A percentile compares a stretch with the other conserved stretches of the same genome.
phyloP scores from a whole-genome alignment of 257 asterid genomes.

The Fraxinus excelsior region DNA sequence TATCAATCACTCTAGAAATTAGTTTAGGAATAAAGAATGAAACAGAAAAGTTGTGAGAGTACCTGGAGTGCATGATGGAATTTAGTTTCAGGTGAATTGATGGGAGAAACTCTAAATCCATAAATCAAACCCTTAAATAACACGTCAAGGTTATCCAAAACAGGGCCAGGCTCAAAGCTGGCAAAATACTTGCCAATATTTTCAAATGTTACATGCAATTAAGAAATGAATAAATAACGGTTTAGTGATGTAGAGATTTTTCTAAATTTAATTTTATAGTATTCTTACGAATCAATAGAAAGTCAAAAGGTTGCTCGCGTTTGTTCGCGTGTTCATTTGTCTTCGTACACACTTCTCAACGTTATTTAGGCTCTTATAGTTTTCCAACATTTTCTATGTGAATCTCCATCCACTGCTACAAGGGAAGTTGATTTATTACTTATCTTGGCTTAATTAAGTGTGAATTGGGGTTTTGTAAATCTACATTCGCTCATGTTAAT shows the following conservation, averaged over 20 bases:
- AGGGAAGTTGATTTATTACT: slow-evolving; percentile 26
- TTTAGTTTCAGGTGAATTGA: slow-evolving; percentile 52
- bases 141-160: slow-evolving; percentile 46
- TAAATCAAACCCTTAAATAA: slow-evolving; percentile 32
- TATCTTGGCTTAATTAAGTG: too few species aligned
- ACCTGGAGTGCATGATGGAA: slow-evolving; percentile 48
- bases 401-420: slow-evolving; percentile 37
- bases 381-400: slow-evolving; percentile 23
- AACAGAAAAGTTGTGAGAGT: background rate
- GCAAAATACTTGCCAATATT: slow-evolving; percentile 57
- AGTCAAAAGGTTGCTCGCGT: too few species aligned
- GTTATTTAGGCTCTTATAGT: background rate
- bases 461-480: too few species aligned
- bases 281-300: too few species aligned
- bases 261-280: too few species aligned
- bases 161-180: slow-evolving; percentile 45
- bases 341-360: background rate
- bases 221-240: background rate
- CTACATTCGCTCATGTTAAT: too few species aligned
- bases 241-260: background rate
- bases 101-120: slow-evolving; percentile 51
- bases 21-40: too few species aligned
- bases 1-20: too few species aligned
- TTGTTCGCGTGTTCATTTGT: background rate
- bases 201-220: slow-evolving; percentile 41